phyloP scores from a whole-genome alignment of 192 early-diverging fungal species.

The Backusella morwellensis region DNA sequence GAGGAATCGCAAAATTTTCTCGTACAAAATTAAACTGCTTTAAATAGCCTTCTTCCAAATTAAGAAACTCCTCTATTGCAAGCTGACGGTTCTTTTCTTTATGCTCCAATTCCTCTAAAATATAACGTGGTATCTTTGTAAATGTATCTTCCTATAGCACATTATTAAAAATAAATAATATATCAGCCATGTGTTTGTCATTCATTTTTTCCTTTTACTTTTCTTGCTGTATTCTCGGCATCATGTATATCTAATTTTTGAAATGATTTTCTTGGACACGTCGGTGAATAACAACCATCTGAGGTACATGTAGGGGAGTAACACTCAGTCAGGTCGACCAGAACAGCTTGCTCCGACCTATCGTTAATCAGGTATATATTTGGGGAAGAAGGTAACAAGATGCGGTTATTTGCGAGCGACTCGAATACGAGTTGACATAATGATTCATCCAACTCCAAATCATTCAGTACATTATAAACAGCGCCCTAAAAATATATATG shows the following conservation, averaged over 20 bases:
- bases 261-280: neutral
- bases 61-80: constrained; percentile 1
- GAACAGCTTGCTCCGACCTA: neutral
- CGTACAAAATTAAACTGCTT: neutral
- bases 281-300: neutral
- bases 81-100: constrained; percentile 8
- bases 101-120: neutral
- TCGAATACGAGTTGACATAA: neutral
- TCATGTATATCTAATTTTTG: neutral
- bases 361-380: constrained; percentile 1
- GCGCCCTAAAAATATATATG: neutral
- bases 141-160: neutral
- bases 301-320: constrained; percentile 3
- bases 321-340: neutral
- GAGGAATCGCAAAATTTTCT: neutral
- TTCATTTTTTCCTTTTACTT: neutral
- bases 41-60: neutral
- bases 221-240: neutral
- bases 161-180: neutral
- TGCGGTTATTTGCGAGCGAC: neutral
- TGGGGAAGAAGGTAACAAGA: constrained; percentile 1
- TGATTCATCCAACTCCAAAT: neutral
- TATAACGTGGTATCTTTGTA: constrained; percentile 10
- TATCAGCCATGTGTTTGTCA: neutral
- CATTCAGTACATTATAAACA: neutral